Evolutionary conservation across 2,329 filamentous ascomycete species (phyloP).

Genomic region (Arthrobotrys musiformis): DNA sequence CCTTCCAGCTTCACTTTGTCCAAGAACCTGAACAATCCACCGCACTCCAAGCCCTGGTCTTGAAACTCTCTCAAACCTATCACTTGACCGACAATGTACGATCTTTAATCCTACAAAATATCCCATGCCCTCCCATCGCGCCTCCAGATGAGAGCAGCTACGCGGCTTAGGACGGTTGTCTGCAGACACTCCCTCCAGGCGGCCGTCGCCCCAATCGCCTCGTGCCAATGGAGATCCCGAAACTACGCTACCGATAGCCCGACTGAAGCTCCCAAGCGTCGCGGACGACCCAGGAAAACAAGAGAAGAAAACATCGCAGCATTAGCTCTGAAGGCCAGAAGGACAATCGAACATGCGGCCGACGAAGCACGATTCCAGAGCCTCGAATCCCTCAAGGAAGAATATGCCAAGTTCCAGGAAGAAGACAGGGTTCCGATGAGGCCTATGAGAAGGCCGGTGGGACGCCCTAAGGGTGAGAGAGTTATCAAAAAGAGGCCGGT

Average conservation of each 20-base stretch:
- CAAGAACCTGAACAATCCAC: too few species aligned
- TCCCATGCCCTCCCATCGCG: background rate
- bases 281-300: background rate
- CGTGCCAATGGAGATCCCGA: background rate
- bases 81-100: background rate
- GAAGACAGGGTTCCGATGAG: background rate
- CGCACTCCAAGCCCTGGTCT: too few species aligned
- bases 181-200: conserved; percentile 7
- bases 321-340: background rate
- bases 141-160: conserved; percentile 42
- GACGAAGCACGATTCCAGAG: background rate
- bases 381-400: background rate
- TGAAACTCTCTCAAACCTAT: background rate
- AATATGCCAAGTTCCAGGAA: background rate
- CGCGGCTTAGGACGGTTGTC: conserved; percentile 18
- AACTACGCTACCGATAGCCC: conserved; percentile 5
- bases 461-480: background rate
- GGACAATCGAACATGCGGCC: background rate
- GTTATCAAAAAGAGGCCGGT: background rate
- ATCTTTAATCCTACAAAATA: background rate
- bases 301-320: background rate
- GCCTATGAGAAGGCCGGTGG: background rate
- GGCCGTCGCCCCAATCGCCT: background rate
- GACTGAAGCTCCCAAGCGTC: background rate
- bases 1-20: too few species aligned